Evolutionary conservation across 805 yeast genomes (phyloP).

Genomic region (Barnettozyma sp.): DNA sequence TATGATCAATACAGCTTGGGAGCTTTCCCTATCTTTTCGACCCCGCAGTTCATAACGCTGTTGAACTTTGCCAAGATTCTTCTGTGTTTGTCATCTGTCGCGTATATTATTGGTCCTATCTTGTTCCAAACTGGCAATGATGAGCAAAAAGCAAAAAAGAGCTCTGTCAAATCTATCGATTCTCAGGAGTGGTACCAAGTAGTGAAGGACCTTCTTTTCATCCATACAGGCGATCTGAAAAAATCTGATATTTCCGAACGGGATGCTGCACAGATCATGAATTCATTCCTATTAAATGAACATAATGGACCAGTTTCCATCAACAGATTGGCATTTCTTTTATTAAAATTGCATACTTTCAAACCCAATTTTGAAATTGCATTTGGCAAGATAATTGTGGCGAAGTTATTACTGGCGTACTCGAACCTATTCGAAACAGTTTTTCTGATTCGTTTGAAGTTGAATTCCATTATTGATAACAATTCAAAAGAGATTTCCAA

Average conservation of each 20-base stretch:
- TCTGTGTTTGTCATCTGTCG: slow-evolving; percentile 21
- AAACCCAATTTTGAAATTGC: slow-evolving; percentile 22
- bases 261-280: slow-evolving; percentile 17
- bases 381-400: slow-evolving; percentile 20
- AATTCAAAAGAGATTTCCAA: slow-evolving; percentile 19
- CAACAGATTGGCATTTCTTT: slow-evolving; percentile 10
- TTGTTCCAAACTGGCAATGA: slow-evolving; percentile 6
- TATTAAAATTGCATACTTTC: slow-evolving; percentile 17
- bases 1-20: slow-evolving; percentile 38
- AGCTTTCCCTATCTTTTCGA: slow-evolving; percentile 33
- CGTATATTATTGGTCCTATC: slow-evolving; percentile 17
- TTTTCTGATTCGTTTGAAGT: slow-evolving; percentile 9
- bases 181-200: slow-evolving; percentile 21
- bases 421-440: slow-evolving; percentile 14
- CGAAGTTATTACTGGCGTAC: slow-evolving; percentile 18
- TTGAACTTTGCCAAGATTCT: slow-evolving; percentile 23
- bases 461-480: slow-evolving; percentile 13
- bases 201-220: slow-evolving; percentile 21
- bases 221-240: slow-evolving; percentile 17
- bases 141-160: slow-evolving; percentile 6
- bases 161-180: slow-evolving; percentile 1
- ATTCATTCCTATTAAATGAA: slow-evolving; percentile 11
- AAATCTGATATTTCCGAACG: slow-evolving; percentile 13
- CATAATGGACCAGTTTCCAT: slow-evolving; percentile 4
- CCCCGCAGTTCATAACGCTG: slow-evolving; percentile 25